Conservation (phyloP, 768 basidiomycete species). For the Suillus plorans region DNA sequence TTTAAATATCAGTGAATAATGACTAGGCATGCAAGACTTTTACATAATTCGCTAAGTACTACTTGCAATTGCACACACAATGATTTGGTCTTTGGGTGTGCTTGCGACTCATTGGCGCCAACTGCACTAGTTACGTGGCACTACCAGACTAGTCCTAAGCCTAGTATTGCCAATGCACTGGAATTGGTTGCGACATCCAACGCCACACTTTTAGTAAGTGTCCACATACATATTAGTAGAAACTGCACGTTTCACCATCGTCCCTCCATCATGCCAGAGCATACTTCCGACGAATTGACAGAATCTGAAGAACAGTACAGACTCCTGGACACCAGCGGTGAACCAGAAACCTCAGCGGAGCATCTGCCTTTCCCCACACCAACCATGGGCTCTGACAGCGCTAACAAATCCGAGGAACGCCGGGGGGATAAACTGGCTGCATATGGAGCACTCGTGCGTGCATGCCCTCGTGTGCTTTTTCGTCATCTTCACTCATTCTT, state of each 20-base stretch:
- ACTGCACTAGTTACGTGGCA: background rate
- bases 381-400: constrained; percentile 24
- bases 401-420: constrained; percentile 37
- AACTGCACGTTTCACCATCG: background rate
- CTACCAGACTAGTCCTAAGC: background rate
- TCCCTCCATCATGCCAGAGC: background rate
- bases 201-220: too few species aligned
- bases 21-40: background rate
- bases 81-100: background rate
- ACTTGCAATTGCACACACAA: background rate
- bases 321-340: constrained; percentile 10
- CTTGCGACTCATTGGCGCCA: background rate
- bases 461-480: background rate
- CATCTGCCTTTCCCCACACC: background rate
- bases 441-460: constrained; percentile 38
- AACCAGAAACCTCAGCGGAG: background rate
- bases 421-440: constrained; percentile 36
- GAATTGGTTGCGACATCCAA: too few species aligned
- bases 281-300: background rate
- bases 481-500: background rate
- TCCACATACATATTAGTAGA: background rate
- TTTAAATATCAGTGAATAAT: background rate
- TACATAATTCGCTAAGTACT: background rate
- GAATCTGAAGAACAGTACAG: constrained; percentile 17
- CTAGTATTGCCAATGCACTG: background rate